Percentiles rank a stretch among this genome's conserved stretches.
Conservation (phyloP, 2,329 filamentous ascomycete genomes). For the Verticillium longisporum region DNA sequence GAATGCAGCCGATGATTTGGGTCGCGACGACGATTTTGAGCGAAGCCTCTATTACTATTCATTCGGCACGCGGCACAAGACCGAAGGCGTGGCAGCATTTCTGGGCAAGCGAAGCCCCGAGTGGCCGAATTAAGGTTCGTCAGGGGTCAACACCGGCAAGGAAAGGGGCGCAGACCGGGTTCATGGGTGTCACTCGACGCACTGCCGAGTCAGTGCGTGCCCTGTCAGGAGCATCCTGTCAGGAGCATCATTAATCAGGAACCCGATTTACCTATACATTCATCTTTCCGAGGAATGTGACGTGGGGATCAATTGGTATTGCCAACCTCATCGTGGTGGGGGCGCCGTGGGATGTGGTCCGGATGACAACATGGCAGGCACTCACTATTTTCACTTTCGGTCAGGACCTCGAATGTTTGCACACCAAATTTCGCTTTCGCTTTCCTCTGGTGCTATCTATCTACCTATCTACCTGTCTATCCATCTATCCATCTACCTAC, state of each 20-base stretch:
- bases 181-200: background rate
- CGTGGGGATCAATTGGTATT: too few species aligned
- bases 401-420: too few species aligned
- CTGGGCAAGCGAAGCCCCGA: constrained; percentile 16
- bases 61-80: constrained; percentile 23
- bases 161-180: background rate
- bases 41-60: constrained; percentile 26
- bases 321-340: too few species aligned
- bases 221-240: background rate
- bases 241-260: background rate
- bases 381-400: too few species aligned
- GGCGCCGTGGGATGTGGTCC: too few species aligned
- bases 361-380: too few species aligned
- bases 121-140: background rate
- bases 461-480: too few species aligned
- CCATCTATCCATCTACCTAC: too few species aligned
- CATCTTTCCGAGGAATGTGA: too few species aligned
- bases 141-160: background rate
- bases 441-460: too few species aligned
- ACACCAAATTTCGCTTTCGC: too few species aligned
- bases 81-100: constrained; percentile 21
- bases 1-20: constrained; percentile 15
- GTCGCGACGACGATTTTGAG: constrained; percentile 24
- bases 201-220: background rate
- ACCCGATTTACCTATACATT: too few species aligned